Evolutionary conservation across 495 filamentous ascomycete genomes (phyloP), one percentile per base, ranked within the genome.

Genomic region (Tricharina praecox): DNA sequence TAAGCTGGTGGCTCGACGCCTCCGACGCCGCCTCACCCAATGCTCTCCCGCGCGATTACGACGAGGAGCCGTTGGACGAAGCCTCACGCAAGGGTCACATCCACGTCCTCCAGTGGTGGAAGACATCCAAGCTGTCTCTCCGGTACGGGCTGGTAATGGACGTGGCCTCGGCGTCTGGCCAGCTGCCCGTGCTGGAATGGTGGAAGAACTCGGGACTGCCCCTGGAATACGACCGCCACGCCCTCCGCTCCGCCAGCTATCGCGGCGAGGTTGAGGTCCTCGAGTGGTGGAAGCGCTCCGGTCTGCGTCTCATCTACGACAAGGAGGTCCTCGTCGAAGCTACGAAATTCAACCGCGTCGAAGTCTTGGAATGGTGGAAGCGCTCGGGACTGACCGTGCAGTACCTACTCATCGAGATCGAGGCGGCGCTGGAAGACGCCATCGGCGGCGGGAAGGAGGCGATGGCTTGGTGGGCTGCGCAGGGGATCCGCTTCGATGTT

Each of bases 341-440:
- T 8, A 93, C 87, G 5, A 85, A 82, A 60, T 85, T 85, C 48
- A 84, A 83, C 2, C 81, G 87, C 58, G 76, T 81, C 16, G 71
- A 77, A 18, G 83, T 93, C 23, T 63, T 95, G 11, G 82, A 93
- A 58, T 95, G 86, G 86, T 95, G 87, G 87, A 81, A 67, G 2
- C 48, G 58, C 3, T 63, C 64, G 36, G 59, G 64, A 4, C 64
- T 69, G 26, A 60, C 64, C 41, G 85, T 93, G 10, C 85, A 93
- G 63, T 95, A 93, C 60, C 88, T 87, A 66, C 92, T 86, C 7
- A 93, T 85, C 53, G 85, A 93, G 66, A 85, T 95, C 51, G 86
- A 94, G 61, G 87, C 93, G 64, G 86, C 87, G 8, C 67, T 95
- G 47, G 87, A 95, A 61, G 86, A 93, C 57, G 78, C 78, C 18